These are phyloP conservation scores for Fusarium sp. DNA, from an alignment of 2,329 filamentous ascomycete species.

Conservation along the genomic window DNA sequence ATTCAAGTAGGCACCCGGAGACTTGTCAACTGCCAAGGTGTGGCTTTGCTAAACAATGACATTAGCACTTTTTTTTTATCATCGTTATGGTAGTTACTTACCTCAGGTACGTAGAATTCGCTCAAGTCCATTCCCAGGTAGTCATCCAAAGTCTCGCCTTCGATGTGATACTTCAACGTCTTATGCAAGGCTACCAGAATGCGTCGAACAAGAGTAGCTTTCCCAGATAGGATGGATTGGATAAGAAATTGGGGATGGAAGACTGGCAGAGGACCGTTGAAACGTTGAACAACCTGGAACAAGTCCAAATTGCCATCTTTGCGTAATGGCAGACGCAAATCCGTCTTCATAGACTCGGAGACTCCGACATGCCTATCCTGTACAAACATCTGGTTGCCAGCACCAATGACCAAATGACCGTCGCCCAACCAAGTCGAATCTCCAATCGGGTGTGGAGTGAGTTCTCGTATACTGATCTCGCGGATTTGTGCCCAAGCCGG, in stretches of 20 bases:
- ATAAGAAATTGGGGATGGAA: slow-evolving; percentile 94
- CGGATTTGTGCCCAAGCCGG: slow-evolving; percentile 91
- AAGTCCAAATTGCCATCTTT: slow-evolving; percentile 74
- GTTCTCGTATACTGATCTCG: slow-evolving; percentile 83
- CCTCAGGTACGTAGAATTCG: slow-evolving; percentile 66
- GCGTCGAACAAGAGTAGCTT: slow-evolving; percentile 77
- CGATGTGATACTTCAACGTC: slow-evolving; percentile 84
- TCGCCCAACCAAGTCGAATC: slow-evolving; percentile 93
- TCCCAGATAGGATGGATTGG: slow-evolving; percentile 88
- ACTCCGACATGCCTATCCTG: slow-evolving; percentile 82
- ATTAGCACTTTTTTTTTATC: slow-evolving; percentile 17
- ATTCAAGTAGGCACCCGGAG: slow-evolving; percentile 57
- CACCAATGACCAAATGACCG: slow-evolving; percentile 87
- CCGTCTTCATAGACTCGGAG: slow-evolving; percentile 71
- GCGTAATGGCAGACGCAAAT: slow-evolving; percentile 63
- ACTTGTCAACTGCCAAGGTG: slow-evolving; percentile 47
- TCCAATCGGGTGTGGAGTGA: slow-evolving; percentile 91
- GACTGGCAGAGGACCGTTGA: slow-evolving; percentile 89
- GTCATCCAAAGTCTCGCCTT: slow-evolving; percentile 85
- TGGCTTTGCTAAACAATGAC: slow-evolving; percentile 30
- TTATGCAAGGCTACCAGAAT: slow-evolving; percentile 81
- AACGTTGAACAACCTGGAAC: slow-evolving; percentile 84
- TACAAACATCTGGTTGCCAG: slow-evolving; percentile 92
- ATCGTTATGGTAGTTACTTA: slow-evolving; percentile 30
- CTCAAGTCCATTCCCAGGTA: slow-evolving; percentile 77